phyloP scores from a whole-genome alignment of 1,284 basidiomycete genomes.

The Cryptococcus amylolentus region DNA sequence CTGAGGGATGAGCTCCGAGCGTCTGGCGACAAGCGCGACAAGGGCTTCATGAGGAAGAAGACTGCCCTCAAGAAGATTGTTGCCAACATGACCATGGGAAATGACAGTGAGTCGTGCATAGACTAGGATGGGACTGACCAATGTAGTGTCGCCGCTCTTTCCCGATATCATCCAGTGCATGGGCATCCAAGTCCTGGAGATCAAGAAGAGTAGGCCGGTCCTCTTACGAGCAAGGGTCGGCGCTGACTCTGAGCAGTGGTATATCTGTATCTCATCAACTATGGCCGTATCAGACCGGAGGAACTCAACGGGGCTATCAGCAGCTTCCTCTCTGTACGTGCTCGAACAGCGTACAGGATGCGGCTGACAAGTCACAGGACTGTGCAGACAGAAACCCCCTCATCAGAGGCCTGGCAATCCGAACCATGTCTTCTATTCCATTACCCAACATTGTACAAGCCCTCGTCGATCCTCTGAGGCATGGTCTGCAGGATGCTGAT shows the following conservation, averaged over 20 bases:
- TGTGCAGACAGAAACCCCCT: constrained; percentile 85
- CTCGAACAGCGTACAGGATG: too few relatives aligned
- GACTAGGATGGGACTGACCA: background rate
- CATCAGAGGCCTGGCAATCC: constrained; percentile 89
- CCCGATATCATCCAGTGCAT: constrained; percentile 98
- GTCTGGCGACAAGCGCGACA: constrained; percentile 81
- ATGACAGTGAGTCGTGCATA: constrained; percentile 75
- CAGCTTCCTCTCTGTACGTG: constrained; percentile 73
- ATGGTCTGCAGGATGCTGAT: constrained; percentile 86
- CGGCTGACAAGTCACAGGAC: background rate
- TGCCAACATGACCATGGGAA: constrained; percentile 94
- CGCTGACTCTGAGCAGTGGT: constrained; percentile 62
- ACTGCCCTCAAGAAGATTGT: constrained; percentile 92
- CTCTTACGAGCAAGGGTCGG: constrained; percentile 4
- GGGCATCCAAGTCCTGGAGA: constrained; percentile 70
- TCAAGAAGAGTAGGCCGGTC: constrained; percentile 84
- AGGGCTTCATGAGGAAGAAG: constrained; percentile 86
- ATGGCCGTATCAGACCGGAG: constrained; percentile 94
- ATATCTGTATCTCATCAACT: constrained; percentile 97
- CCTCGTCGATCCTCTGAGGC: constrained; percentile 88
- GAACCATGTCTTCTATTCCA: constrained; percentile 95
- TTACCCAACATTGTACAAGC: constrained; percentile 98
- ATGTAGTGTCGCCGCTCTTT: constrained; percentile 88
- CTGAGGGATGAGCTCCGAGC: constrained; percentile 72
- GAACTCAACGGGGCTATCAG: constrained; percentile 94